These are phyloP conservation scores for Candida krabiensis DNA, from an alignment of 805 yeast genomes.

Conservation along the genomic window DNA sequence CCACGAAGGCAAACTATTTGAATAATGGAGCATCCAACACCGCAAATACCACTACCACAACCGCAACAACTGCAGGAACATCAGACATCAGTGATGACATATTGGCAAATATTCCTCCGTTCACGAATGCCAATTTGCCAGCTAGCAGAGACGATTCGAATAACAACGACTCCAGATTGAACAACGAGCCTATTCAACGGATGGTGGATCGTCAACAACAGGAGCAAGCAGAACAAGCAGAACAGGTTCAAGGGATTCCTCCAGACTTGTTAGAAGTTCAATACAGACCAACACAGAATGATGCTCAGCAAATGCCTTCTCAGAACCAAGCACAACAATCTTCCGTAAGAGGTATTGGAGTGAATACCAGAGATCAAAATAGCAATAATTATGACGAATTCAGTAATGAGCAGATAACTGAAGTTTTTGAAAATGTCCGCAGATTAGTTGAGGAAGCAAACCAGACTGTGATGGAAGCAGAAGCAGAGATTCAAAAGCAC, in stretches of 20 bases:
- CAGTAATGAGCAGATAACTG: conserved; percentile 22
- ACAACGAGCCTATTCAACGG: conserved; percentile 3
- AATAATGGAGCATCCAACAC: conserved; percentile 5
- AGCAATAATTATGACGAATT: conserved; percentile 13
- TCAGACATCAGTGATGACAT: conserved; percentile 12
- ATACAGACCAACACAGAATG: conserved; percentile 1
- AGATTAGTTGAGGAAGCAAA: conserved; percentile 27
- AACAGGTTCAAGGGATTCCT: conserved; percentile 1
- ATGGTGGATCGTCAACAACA: conserved; percentile 9
- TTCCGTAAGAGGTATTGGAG: too few species aligned
- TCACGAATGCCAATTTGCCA: conserved; percentile 6
- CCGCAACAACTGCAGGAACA: conserved; percentile 14
- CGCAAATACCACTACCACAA: conserved; percentile 2
- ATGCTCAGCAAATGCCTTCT: background rate
- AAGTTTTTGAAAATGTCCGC: conserved; percentile 28
- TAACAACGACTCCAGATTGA: conserved; percentile 4
- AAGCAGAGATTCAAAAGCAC: conserved; percentile 26
- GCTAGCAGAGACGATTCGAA: conserved; percentile 7
- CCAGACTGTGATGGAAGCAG: conserved; percentile 28
- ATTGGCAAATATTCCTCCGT: conserved; percentile 10
- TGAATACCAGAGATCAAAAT: background rate
- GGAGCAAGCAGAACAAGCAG: conserved; percentile 5
- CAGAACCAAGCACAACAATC: background rate
- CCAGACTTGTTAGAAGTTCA: background rate
- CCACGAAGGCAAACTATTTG: conserved; percentile 9